Evolutionary conservation across 2,329 filamentous ascomycete genomes (phyloP), one percentile per base, ranked within the genome.

Genomic region (Pseudogymnoascus sp.): DNA sequence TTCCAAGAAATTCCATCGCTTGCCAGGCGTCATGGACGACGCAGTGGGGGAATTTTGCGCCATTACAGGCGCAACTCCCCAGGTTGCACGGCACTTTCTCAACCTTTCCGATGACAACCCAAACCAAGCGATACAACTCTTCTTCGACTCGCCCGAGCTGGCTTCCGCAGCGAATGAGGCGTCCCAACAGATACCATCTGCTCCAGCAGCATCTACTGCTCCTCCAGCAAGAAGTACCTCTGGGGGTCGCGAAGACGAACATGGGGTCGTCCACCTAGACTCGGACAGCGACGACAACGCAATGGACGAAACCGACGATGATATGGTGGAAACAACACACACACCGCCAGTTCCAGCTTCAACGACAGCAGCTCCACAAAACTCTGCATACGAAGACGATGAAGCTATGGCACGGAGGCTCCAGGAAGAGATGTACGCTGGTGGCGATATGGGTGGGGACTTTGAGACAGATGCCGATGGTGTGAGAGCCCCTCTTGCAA

Each of bases 351-450:
- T 10, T 31, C 15, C 61, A n/a, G 6, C 63, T 64, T 12, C 69
- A 68, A 74, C 74, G 29, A 73, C 74, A 21, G 76, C 74, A 0
- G 75, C 72, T 3, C 71, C 72, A 1, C 55, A 59, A 15, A 59
- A 15, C 31, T 35, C 33, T 25, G 55, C 15, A 4, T 84, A 89
- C 67, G 92, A 97, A 66, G 92, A 96, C 70, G 94, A 99, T 70
- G 92, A 91, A 60, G 92, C 90, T 45, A 93, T 97, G 86, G 94
- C 94, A 5, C 85, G 92, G 73, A 85, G 90, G 62, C 75, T 99
- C 64, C 94, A 99, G 73, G 89, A 99, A 71, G 92, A 99, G 74
- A 82, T 96, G 71, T 97, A 97, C 69, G 82, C 83, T 60, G 82
- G 76, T 48, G 76, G 76, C 39, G 77, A 76, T 64, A 69, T 72